Evolutionary conservation across 352 stramenopile genomes (phyloP).

Genomic region (Pythium scleroteichum): DNA sequence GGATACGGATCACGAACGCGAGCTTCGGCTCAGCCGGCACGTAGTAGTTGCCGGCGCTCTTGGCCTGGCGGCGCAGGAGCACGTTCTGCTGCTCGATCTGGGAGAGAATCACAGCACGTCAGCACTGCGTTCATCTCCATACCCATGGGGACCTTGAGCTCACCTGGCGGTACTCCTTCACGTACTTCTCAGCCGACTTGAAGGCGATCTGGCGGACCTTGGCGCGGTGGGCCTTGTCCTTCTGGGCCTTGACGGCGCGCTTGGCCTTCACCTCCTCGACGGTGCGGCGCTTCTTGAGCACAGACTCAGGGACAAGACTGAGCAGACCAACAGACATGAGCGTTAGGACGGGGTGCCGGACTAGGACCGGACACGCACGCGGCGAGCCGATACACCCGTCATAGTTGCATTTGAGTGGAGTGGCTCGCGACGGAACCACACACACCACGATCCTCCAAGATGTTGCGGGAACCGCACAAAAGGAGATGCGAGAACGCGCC

Average conservation of each 20-base stretch:
- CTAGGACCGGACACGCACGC: conserved; percentile 22
- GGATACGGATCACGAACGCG: conserved; percentile 98
- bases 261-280: conserved; percentile 89
- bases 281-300: conserved; percentile 91
- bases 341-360: conserved; percentile 80
- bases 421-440: conserved; percentile 51
- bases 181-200: conserved; percentile 98
- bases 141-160: too few relatives aligned
- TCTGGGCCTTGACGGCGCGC: conserved; percentile 68
- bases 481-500: conserved; percentile 61
- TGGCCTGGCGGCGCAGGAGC: conserved; percentile 95
- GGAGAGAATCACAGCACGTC: not conserved
- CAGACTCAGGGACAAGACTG: conserved; percentile 88
- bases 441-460: conserved; percentile 83
- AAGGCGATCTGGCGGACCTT: conserved; percentile 90
- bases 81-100: conserved; percentile 93
- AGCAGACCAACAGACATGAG: conserved; percentile 27
- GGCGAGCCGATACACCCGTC: conserved; percentile 69
- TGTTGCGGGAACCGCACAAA: conserved; percentile 69
- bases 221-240: conserved; percentile 82
- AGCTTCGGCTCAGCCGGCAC: conserved; percentile 98
- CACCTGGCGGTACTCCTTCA: conserved; percentile 96
- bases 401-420: conserved; percentile 89
- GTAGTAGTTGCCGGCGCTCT: conserved; percentile 95
- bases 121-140: not conserved